Percentiles rank a stretch among this genome's conserved stretches.
phyloP scores from a whole-genome alignment of 2,329 filamentous ascomycete genomes.

The Talaromyces piceae region DNA sequence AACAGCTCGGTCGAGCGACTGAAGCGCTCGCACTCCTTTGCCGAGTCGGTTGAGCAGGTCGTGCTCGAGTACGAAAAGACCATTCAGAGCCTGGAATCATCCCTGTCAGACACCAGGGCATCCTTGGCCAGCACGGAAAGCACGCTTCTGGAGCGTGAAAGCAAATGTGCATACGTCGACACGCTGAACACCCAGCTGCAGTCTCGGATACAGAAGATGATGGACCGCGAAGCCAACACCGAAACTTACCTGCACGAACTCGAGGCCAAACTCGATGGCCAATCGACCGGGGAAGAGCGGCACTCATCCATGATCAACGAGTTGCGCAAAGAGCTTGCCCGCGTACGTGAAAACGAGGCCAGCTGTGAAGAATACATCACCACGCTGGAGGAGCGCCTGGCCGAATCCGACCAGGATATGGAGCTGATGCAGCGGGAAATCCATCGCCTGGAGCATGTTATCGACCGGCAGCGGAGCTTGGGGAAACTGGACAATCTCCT shows the following conservation, averaged over 20 bases:
- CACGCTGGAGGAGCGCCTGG: conserved; percentile 87
- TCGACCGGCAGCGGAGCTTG: conserved; percentile 89
- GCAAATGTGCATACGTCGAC: conserved; percentile 85
- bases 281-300: conserved; percentile 86
- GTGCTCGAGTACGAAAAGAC: conserved; percentile 98
- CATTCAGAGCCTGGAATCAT: conserved; percentile 86
- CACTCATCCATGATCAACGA: conserved; percentile 78
- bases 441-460: conserved; percentile 84
- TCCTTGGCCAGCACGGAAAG: conserved; percentile 81
- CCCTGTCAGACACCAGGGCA: conserved; percentile 77
- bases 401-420: conserved; percentile 90
- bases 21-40: conserved; percentile 92
- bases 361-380: conserved; percentile 95
- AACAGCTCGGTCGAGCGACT: conserved; percentile 80
- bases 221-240: conserved; percentile 84
- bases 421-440: conserved; percentile 97
- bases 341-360: conserved; percentile 81
- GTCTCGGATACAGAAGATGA: conserved; percentile 79
- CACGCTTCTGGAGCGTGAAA: conserved; percentile 82
- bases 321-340: conserved; percentile 81
- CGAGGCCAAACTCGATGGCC: conserved; percentile 81
- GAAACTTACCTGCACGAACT: conserved; percentile 90
- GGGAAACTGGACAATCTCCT: conserved; percentile 90
- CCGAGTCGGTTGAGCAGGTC: conserved; percentile 90
- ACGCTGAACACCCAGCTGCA: conserved; percentile 88